phyloP scores from a whole-genome alignment of 441 rosid genomes.

The Euphorbia celastroides region DNA sequence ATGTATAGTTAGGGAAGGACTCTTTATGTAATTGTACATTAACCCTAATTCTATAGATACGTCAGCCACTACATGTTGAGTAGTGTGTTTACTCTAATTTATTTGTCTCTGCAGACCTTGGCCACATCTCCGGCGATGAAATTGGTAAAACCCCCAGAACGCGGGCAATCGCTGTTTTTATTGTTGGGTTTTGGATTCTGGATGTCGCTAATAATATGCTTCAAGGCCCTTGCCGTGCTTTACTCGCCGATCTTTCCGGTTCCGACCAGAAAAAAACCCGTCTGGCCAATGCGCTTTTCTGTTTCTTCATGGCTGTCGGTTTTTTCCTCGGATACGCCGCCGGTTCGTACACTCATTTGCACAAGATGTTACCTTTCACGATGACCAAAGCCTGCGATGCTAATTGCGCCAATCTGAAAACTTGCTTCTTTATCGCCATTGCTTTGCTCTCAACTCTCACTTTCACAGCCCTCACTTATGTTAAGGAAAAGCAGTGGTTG shows the following conservation, averaged over 20 bases:
- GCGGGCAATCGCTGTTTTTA: constrained; percentile 68
- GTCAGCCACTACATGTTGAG: too few species aligned
- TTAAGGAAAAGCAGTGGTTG: constrained; percentile 50
- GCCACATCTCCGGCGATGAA: constrained; percentile 53
- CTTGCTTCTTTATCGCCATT: constrained; percentile 67
- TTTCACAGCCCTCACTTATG: constrained; percentile 38
- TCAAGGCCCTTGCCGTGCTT: constrained; percentile 86
- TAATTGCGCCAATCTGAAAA: constrained; percentile 87
- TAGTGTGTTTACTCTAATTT: too few species aligned
- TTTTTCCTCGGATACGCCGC: constrained; percentile 79
- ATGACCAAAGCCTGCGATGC: constrained; percentile 59
- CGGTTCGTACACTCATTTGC: constrained; percentile 49
- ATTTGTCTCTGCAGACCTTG: constrained; percentile 78
- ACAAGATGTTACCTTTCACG: constrained; percentile 59
- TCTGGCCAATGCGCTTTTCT: constrained; percentile 53
- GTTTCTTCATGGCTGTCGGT: constrained; percentile 94
- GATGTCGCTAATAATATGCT: constrained; percentile 88
- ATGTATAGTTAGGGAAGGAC: too few species aligned
- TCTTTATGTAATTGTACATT: too few species aligned
- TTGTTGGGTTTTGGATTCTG: constrained; percentile 86
- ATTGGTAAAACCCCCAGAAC: constrained; percentile 29
- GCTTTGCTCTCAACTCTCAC: constrained; percentile 44
- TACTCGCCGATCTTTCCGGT: constrained; percentile 75
- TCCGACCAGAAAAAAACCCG: constrained; percentile 47
- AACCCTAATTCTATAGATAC: too few species aligned